Evolutionary conservation across 306 rosid genomes (phyloP).

Genomic region (Amphicarpaea edgeworthii): DNA sequence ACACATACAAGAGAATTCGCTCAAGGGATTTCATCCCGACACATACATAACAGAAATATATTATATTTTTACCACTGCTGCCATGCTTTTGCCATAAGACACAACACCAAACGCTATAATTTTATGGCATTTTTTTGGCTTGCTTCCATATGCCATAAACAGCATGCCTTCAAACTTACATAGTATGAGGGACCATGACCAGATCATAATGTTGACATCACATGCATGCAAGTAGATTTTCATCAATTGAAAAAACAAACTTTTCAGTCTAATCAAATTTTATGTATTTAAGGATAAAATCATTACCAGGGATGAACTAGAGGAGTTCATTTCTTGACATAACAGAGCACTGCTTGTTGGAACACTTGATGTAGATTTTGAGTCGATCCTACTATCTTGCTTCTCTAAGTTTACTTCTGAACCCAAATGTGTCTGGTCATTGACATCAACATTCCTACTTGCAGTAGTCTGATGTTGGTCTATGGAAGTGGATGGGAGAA

Average conservation of each 20-base stretch:
- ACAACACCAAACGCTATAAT: not conserved
- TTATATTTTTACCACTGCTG: not conserved
- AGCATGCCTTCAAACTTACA: conserved; percentile 27
- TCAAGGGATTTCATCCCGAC: conserved; percentile 24
- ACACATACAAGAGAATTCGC: conserved; percentile 7
- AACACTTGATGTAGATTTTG: conserved; percentile 48
- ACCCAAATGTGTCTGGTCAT: conserved; percentile 45
- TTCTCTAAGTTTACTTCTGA: conserved; percentile 53
- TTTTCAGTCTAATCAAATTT: conserved; percentile 22
- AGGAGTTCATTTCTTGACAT: conserved; percentile 50
- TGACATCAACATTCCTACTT: conserved; percentile 51
- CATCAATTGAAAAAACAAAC: conserved; percentile 21
- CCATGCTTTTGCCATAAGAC: not conserved
- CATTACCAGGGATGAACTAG: conserved; percentile 64
- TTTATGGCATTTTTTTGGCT: not conserved
- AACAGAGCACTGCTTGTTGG: conserved; percentile 48
- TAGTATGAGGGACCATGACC: not conserved
- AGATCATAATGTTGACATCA: conserved; percentile 30
- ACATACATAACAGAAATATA: not conserved
- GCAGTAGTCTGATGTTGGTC: conserved; percentile 43
- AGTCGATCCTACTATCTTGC: conserved; percentile 50
- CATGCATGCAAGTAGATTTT: conserved; percentile 27
- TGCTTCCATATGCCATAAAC: not conserved
- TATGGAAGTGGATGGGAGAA: conserved; percentile 49
- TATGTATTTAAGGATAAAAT: conserved; percentile 39